These are phyloP conservation scores for Metarhizium brunneum DNA, from an alignment of 2,329 filamentous ascomycete genomes.

Conservation along the genomic window DNA sequence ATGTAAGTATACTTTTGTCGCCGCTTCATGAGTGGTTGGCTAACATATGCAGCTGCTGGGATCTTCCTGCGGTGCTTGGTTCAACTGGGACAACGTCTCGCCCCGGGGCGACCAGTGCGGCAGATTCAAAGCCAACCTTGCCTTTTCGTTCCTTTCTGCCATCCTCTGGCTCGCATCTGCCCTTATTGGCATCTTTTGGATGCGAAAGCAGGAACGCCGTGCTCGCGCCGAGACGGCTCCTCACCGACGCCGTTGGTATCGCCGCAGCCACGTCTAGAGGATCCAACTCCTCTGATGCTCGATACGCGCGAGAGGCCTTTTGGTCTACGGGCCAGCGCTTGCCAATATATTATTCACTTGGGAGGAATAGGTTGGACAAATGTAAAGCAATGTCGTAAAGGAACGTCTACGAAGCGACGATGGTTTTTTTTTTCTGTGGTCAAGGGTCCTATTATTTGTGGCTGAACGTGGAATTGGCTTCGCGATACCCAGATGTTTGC, in stretches of 20 bases:
- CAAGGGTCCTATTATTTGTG: not conserved
- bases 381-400: not conserved
- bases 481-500: not conserved
- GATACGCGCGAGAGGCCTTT: not conserved
- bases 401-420: not conserved
- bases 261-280: constrained; percentile 31
- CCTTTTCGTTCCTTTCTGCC: constrained; percentile 63
- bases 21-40: not conserved
- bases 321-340: not conserved
- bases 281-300: not conserved
- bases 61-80: constrained; percentile 44
- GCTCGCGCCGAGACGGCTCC: constrained; percentile 18
- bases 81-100: constrained; percentile 49
- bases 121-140: constrained; percentile 61
- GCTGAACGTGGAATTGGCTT: not conserved
- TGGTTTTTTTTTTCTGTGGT: not conserved
- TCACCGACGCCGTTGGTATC: constrained; percentile 31
- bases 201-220: constrained; percentile 29
- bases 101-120: constrained; percentile 45
- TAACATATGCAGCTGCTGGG: constrained; percentile 27
- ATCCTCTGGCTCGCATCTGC: constrained; percentile 61
- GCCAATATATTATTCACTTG: not conserved
- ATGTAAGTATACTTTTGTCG: constrained; percentile 33
- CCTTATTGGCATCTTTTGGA: constrained; percentile 47
- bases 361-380: not conserved